Base-by-base conservation (phyloP, 495 filamentous ascomycete genomes). In the Lasiosphaeriaceae sp. region DNA sequence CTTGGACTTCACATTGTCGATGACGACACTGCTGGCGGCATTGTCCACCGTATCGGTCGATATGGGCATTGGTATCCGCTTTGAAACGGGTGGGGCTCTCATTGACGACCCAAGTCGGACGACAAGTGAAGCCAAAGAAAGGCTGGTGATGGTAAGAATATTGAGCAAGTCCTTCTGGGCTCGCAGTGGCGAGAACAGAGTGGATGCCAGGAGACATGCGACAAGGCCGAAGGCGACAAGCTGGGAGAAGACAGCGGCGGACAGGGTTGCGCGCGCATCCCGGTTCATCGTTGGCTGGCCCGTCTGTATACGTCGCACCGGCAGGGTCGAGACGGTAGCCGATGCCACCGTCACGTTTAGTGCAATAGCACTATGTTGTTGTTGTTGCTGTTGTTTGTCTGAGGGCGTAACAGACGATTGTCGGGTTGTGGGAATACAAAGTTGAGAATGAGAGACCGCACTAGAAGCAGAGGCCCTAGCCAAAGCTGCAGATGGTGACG, bases 161-260 rank as follows among this genome's bases (percentile, higher is more conserved):
- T 48, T 60, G 41, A 53, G 22, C 1, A 20, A 34, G 34, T 54
- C 50, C 22, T 11, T 34, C 53, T 59, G 52, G 44, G 22, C 19
- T 39, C 44, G 60, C 56, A 53, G 24, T 7, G 39, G 59, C 17
- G 60, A 49, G 31, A 52, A 56, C 58, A 61, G 34, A 20, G 52
- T 46, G 16, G 21, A 56, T 37, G 47, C 65, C 51, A 60, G 53
- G 56, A 71, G 63, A 58, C 43, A 53, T 64, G 69, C 68, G 59
- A 71, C 67, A 69, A 71, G 67, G 65, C 67, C 61, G 47, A 65
- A 35, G 45, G 58, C 67, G 61, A 59, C 65, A 63, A 71, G 59
- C 52, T 57, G 61, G 56, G 57, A 61, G 57, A 59, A 54, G 26
- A 35, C n/a, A 7, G 46, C 8, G 31, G 46, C 16, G 17, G 54